Evolutionary conservation across 768 basidiomycete genomes (phyloP), one percentile per base, ranked within the genome.

Genomic region (Russula sp.): DNA sequence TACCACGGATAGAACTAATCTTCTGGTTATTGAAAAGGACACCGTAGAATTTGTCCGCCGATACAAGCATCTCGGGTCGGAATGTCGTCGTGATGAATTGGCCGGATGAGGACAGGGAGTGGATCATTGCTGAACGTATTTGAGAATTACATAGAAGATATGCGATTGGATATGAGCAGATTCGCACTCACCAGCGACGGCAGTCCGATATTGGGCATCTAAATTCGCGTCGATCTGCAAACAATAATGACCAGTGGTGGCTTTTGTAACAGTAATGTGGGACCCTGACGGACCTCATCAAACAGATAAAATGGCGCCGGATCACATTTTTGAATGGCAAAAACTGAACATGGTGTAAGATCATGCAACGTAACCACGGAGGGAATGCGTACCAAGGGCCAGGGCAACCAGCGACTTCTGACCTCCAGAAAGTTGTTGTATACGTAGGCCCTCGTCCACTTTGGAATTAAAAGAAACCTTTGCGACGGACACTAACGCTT

Each of bases 271-370:
- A 45, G 9, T 14, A 39, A 45, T 40, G 18, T 22, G 37, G 22
- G 44, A n/a, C 64, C 4, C 6, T 4, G 45, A 65, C 68, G 27
- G 64, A 87, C 88, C 79, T 98, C 97, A 72, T 99, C 97, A 70
- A 99, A 98, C n/a, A 99, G 80, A 74, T 98, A 98, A 78, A 99
- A 99, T 2, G 97, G 97, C 0, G 97, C 96, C 2, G 97, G 97
- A 70, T 99, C 97, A 72, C 96, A 98, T 75, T 97, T 98, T 75
- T 99, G 97, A 68, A 98, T 98, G 16, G 96, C 94, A 70, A 99
- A 98, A 31, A 99, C 95, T 91, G 70, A 0, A 35, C 52, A 18
- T 55, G n/a, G 13, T 18, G 55, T 73, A 22, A 68, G 56, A 40
- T 16, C 31, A 51, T 8, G 11, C 44, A 20, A 48, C 32, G 44